Percentiles rank a stretch among this genome's conserved stretches.
phyloP scores from a whole-genome alignment of 257 asterid genomes.

The Rauvolfia tetraphylla region DNA sequence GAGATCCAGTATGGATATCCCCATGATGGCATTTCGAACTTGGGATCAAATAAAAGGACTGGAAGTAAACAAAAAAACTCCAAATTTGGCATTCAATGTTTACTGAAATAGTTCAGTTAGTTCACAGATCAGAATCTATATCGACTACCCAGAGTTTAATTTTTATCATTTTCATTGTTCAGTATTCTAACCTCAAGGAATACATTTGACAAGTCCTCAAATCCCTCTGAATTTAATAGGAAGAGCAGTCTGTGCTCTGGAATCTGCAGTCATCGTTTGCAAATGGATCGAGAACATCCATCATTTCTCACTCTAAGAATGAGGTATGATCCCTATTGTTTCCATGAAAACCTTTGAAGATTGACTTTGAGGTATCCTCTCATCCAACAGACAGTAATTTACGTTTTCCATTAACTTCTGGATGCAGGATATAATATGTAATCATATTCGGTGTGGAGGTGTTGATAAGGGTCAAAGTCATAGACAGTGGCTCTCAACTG shows the following conservation, averaged over 20 bases:
- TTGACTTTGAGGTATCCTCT: not conserved
- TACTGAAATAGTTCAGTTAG: not conserved
- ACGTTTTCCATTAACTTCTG: not conserved
- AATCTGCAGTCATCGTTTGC: slow-evolving; percentile 62
- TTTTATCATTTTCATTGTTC: not conserved
- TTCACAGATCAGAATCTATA: no score
- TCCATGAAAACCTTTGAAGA: slow-evolving; percentile 2
- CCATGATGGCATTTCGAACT: not conserved
- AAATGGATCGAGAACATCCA: slow-evolving; percentile 48
- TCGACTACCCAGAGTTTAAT: no score
- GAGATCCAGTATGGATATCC: not conserved
- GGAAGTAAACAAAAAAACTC: not conserved
- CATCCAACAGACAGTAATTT: not conserved
- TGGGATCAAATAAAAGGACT: not conserved
- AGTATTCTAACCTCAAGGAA: not conserved
- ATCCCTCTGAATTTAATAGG: slow-evolving; percentile 35
- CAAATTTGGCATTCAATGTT: not conserved
- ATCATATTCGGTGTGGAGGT: slow-evolving; percentile 2
- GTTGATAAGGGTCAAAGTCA: slow-evolving; percentile 5
- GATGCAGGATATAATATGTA: slow-evolving; percentile 2
- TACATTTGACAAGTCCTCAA: not conserved
- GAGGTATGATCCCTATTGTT: slow-evolving; percentile 38
- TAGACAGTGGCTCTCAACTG: slow-evolving; percentile 5
- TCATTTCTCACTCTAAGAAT: slow-evolving; percentile 63
- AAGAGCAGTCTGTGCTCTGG: slow-evolving; percentile 50